A percentile compares a stretch with the other conserved stretches of the same genome.
These are phyloP conservation scores for Moricandia arvensis DNA, from an alignment of 345 rosid species.

Conservation along the genomic window DNA sequence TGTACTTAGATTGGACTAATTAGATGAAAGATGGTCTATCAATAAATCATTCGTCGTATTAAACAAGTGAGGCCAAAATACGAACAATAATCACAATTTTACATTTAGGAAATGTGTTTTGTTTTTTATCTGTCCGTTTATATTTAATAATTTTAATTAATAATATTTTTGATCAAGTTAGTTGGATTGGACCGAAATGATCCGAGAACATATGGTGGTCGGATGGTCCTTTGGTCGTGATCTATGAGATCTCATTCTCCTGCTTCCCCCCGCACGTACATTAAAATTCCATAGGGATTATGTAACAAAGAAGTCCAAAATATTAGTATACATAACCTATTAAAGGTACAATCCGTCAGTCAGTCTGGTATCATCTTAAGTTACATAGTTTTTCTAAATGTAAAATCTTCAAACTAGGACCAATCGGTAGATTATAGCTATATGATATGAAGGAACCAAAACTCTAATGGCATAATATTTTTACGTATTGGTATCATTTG, in stretches of 20 bases:
- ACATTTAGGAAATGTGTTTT: too few species aligned
- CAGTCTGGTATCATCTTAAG: not conserved
- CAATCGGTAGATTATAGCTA: not conserved
- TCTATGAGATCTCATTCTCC: conserved; percentile 18
- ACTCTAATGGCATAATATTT: not conserved
- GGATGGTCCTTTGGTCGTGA: conserved; percentile 31
- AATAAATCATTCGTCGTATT: too few species aligned
- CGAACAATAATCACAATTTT: too few species aligned
- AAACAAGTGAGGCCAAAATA: too few species aligned
- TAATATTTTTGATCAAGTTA: not conserved
- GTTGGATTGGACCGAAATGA: not conserved
- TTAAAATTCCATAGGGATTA: not conserved
- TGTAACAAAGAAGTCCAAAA: not conserved
- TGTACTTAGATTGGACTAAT: too few species aligned
- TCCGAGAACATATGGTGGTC: not conserved
- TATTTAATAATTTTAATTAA: not conserved
- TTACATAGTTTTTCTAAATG: not conserved
- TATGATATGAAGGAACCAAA: not conserved
- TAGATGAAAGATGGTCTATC: too few species aligned
- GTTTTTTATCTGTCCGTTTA: not conserved
- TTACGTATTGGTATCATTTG: conserved; percentile 2
- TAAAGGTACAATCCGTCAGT: not conserved
- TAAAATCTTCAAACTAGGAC: not conserved
- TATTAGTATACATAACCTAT: not conserved
- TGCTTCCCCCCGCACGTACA: conserved; percentile 28